Conservation (phyloP, 2,329 filamentous ascomycete genomes). For the Fusarium hostae region DNA sequence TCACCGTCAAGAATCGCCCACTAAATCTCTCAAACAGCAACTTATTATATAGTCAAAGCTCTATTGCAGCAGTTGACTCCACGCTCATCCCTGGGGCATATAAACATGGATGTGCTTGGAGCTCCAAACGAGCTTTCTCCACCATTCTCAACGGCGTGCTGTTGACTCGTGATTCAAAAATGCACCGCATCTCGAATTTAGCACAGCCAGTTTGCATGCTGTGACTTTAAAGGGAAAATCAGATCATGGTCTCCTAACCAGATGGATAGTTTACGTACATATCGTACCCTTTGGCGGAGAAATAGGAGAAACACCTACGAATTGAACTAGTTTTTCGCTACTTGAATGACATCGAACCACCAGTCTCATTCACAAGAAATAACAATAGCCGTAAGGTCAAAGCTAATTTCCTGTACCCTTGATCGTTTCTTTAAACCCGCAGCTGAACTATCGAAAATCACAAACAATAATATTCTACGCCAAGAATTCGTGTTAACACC, state of each 20-base stretch:
- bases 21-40: constrained; percentile 20
- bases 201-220: background rate
- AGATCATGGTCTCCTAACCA: constrained; percentile 28
- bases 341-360: constrained; percentile 8
- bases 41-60: background rate
- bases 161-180: constrained; percentile 32
- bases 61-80: constrained; percentile 16
- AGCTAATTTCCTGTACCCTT: background rate
- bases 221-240: constrained; percentile 9
- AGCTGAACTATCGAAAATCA: background rate
- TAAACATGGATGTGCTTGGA: constrained; percentile 15
- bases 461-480: background rate
- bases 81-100: constrained; percentile 29
- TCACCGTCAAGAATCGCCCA: background rate
- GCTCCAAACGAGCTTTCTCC: constrained; percentile 33
- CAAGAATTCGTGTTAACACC: constrained; percentile 5
- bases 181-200: constrained; percentile 23
- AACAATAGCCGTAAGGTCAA: background rate
- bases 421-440: background rate
- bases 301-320: background rate
- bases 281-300: constrained; percentile 1
- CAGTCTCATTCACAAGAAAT: background rate
- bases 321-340: background rate
- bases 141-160: constrained; percentile 21
- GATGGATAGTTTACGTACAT: background rate